Evolutionary conservation across 2,329 filamentous ascomycete species (phyloP).

Genomic region (Dothideomycetes sp.): DNA sequence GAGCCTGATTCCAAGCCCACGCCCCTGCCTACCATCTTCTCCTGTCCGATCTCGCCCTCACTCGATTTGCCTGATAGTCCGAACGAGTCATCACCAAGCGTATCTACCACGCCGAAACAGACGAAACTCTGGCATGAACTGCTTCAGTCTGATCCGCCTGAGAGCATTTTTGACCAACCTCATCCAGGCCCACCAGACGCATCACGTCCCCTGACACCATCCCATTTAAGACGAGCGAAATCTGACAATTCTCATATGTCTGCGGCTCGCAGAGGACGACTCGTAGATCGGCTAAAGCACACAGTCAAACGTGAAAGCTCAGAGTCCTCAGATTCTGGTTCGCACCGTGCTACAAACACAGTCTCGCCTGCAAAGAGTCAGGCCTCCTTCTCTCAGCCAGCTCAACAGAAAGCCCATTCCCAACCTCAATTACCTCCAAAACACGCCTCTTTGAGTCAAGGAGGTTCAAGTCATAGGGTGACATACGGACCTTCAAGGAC

Average conservation of each 20-base stretch:
- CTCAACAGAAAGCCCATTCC: neutral
- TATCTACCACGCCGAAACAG: constrained; percentile 24
- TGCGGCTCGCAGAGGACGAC: too few relatives aligned
- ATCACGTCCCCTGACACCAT: neutral
- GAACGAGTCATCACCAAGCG: constrained; percentile 2
- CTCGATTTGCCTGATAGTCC: constrained; percentile 3
- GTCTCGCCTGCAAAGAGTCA: too few relatives aligned
- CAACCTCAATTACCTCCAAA: neutral
- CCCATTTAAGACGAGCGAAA: too few relatives aligned
- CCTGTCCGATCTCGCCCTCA: constrained; percentile 2
- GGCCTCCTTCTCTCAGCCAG: neutral
- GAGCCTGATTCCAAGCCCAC: neutral
- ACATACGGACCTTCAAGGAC: constrained; percentile 54
- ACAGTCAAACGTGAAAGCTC: too few relatives aligned
- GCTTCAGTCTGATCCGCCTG: constrained; percentile 15
- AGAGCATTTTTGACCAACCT: too few relatives aligned
- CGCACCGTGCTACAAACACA: too few relatives aligned
- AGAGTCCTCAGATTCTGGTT: too few relatives aligned
- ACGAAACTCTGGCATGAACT: constrained; percentile 24
- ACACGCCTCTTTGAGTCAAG: constrained; percentile 11
- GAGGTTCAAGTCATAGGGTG: constrained; percentile 33
- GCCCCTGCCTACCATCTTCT: neutral
- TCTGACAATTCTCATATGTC: too few relatives aligned
- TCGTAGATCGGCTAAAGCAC: too few relatives aligned
- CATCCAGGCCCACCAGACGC: neutral